Evolutionary conservation across 2,329 filamentous ascomycete species (phyloP), one percentile per base, ranked within the genome.

Genomic region (Diaporthe citriasiana): DNA sequence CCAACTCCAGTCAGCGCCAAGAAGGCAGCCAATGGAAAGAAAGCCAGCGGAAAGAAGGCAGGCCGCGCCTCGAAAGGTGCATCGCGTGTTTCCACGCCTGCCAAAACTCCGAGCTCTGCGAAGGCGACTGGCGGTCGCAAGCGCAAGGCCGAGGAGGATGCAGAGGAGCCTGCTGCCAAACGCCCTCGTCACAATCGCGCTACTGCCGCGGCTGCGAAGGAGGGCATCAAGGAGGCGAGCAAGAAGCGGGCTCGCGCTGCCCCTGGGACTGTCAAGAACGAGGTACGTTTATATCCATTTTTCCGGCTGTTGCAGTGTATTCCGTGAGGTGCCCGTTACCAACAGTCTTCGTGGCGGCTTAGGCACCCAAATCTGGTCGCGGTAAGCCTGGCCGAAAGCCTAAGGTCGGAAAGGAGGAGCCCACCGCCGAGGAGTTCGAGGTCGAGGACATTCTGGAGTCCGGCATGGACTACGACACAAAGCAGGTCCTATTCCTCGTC

Each of bases 391-490:
- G 74, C 17, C 72, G 45, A 13, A 75, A 75, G 35, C 59, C 74
- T 19, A 70, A 63, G 51, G 45, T 40, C 35, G 71, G 73, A 27
- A 60, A 73, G 22, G 56, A 63, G 6, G 65, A 74, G 15, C 76
- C 71, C 4, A 71, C 77, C 9, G 76, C 77, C 17, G 78, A 79
- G 4, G 83, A 85, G 73, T 89, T 83, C 79, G 84, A 86, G 70
- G 86, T 90, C 0, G 88, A 90, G 77, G 77, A 79, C 4, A 87
- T 90, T 42, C 68, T 88, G 15, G 83, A 83, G 25, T 82, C 82
- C 0, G 80, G 78, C 6, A 80, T 87, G 50, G 83, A 87, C 53
- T 78, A 77, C 9, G 78, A 79, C 7, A 84, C 82, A 1, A 80
- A 81, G 74, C 78, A 83, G 74, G 81, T 84, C 75, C 79, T 84